phyloP scores from a whole-genome alignment of 1,284 basidiomycete genomes.

The Austroboletus rostrupii region DNA sequence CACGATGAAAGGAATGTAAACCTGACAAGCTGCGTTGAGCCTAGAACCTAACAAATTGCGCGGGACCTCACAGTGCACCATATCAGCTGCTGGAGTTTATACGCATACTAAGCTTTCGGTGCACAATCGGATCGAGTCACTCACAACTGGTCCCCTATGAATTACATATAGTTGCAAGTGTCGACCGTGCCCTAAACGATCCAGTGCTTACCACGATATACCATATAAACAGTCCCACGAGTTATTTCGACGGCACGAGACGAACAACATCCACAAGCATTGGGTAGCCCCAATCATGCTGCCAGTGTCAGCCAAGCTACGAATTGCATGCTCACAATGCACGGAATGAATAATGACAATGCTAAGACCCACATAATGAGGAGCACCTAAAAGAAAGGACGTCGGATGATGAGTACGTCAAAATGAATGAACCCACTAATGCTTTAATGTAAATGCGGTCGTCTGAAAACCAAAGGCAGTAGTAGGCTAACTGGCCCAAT shows the following conservation, averaged over 20 bases:
- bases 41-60: not conserved
- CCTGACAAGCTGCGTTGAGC: not conserved
- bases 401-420: not conserved
- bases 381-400: not conserved
- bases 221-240: not conserved
- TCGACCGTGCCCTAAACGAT: too few species aligned
- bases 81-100: not conserved
- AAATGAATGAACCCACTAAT: constrained; percentile 2
- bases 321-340: not conserved
- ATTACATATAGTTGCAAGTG: not conserved
- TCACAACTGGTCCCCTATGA: not conserved
- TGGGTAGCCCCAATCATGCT: not conserved
- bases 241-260: not conserved
- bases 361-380: not conserved
- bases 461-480: constrained; percentile 10
- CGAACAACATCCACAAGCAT: not conserved
- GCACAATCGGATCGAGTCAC: not conserved
- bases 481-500: constrained; percentile 12
- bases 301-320: not conserved
- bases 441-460: constrained; percentile 4
- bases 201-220: not conserved
- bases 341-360: not conserved
- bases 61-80: not conserved
- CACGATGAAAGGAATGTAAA: not conserved
- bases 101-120: not conserved